Percentiles rank a stretch among this genome's conserved stretches.
phyloP scores from a whole-genome alignment of 306 rosid species.

The Psophocarpus tetragonolobus region DNA sequence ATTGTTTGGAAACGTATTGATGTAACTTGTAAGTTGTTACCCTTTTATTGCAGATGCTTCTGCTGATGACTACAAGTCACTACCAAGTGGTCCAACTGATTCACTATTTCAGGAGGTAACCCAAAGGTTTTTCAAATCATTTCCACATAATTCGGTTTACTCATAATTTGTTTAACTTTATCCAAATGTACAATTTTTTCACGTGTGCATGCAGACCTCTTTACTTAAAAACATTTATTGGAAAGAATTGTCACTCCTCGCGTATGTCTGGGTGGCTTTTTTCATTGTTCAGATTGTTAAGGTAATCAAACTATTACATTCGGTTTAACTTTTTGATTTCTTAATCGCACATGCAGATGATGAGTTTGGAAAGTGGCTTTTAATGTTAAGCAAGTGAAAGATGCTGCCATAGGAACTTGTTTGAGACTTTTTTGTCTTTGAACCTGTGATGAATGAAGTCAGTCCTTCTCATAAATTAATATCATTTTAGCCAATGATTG shows the following conservation, averaged over 20 bases:
- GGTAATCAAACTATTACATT: slow-evolving; percentile 42
- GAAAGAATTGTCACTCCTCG: slow-evolving; percentile 67
- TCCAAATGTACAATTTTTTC: not conserved
- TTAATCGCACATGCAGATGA: not conserved
- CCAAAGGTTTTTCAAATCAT: slow-evolving; percentile 11
- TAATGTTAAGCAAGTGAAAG: slow-evolving; percentile 2
- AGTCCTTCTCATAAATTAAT: not conserved
- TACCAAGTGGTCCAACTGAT: slow-evolving; percentile 64
- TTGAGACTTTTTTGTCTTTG: not conserved
- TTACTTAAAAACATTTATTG: slow-evolving; percentile 51
- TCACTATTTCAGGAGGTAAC: slow-evolving; percentile 61
- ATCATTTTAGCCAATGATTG: not conserved
- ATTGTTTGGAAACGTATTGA: not conserved
- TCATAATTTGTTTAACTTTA: slow-evolving; percentile 1
- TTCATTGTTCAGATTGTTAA: slow-evolving; percentile 74
- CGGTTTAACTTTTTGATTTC: not conserved
- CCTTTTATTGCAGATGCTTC: slow-evolving; percentile 47
- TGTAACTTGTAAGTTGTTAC: not conserved
- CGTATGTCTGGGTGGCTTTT: slow-evolving; percentile 79
- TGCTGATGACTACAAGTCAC: slow-evolving; percentile 56
- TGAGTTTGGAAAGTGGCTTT: not conserved
- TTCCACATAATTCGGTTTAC: not conserved
- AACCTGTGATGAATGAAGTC: not conserved
- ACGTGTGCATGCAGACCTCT: slow-evolving; percentile 45
- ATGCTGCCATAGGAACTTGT: not conserved